Conservation (phyloP, 805 yeast species). For the Ogataea salicorniae region DNA sequence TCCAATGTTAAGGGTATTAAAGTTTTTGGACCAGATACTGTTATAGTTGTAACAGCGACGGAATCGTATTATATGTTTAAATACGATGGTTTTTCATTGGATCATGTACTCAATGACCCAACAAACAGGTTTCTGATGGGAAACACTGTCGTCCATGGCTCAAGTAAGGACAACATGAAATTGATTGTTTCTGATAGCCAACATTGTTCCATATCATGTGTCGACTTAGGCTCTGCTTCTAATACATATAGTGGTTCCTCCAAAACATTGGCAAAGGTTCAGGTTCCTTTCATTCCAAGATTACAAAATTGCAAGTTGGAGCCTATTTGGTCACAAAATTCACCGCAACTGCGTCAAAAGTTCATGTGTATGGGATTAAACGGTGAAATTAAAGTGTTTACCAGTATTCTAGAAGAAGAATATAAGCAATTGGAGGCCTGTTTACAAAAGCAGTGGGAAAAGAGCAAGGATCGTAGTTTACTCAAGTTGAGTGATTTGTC, state of each 20-base stretch:
- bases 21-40: conserved; percentile 11
- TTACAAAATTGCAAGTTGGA: conserved; percentile 23
- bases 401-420: conserved; percentile 4
- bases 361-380: conserved; percentile 33
- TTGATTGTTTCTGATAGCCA: conserved; percentile 17
- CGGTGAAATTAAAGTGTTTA: conserved; percentile 32
- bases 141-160: conserved; percentile 14
- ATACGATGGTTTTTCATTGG: conserved; percentile 13
- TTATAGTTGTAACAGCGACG: conserved; percentile 26
- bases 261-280: conserved; percentile 11
- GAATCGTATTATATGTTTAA: conserved; percentile 22
- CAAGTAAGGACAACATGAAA: conserved; percentile 2
- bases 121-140: conserved; percentile 20
- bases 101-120: conserved; percentile 12
- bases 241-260: background rate
- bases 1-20: conserved; percentile 22
- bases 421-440: conserved; percentile 3
- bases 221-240: conserved; percentile 3
- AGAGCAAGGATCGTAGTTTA: conserved; percentile 1
- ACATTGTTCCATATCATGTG: conserved; percentile 13
- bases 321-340: conserved; percentile 28
- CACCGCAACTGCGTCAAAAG: conserved; percentile 2
- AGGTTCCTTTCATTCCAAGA: conserved; percentile 31
- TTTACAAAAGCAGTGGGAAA: conserved; percentile 1
- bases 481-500: conserved; percentile 6